Conservation (phyloP, 2,329 filamentous ascomycete genomes). For the Arachnomyces sp. region DNA sequence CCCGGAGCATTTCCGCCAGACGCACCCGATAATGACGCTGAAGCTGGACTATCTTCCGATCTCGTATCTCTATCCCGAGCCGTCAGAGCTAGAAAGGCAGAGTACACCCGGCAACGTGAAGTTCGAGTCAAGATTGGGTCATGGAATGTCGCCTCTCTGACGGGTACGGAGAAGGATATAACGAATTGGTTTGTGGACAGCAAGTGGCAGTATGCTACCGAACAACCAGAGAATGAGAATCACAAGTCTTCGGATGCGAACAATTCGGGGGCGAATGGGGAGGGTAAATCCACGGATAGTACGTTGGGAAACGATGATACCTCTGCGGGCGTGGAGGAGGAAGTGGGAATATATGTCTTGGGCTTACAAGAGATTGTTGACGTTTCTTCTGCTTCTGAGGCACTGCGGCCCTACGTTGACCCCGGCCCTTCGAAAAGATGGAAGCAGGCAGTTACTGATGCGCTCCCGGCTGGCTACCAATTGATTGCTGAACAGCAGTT, state of each 20-base stretch:
- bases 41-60: constrained; percentile 17
- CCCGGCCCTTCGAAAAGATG: constrained; percentile 64
- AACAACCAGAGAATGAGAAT: neutral
- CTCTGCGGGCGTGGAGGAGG: constrained; percentile 38
- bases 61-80: constrained; percentile 45
- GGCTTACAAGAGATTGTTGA: constrained; percentile 91
- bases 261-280: too few relatives aligned
- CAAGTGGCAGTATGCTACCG: constrained; percentile 22
- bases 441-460: constrained; percentile 66
- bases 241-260: neutral
- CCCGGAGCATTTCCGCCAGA: constrained; percentile 41
- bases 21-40: constrained; percentile 14
- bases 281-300: too few relatives aligned
- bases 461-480: constrained; percentile 67
- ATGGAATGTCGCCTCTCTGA: constrained; percentile 86
- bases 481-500: constrained; percentile 76
- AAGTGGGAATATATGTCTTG: constrained; percentile 83
- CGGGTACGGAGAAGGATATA: constrained; percentile 80
- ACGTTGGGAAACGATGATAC: neutral
- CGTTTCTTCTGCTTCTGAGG: constrained; percentile 65
- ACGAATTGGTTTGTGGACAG: constrained; percentile 80
- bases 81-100: constrained; percentile 62
- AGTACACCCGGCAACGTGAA: constrained; percentile 67
- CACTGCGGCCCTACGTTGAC: constrained; percentile 68
- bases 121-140: constrained; percentile 83